phyloP scores from a whole-genome alignment of 441 rosid species.

The Hypseocharis bilobata region DNA sequence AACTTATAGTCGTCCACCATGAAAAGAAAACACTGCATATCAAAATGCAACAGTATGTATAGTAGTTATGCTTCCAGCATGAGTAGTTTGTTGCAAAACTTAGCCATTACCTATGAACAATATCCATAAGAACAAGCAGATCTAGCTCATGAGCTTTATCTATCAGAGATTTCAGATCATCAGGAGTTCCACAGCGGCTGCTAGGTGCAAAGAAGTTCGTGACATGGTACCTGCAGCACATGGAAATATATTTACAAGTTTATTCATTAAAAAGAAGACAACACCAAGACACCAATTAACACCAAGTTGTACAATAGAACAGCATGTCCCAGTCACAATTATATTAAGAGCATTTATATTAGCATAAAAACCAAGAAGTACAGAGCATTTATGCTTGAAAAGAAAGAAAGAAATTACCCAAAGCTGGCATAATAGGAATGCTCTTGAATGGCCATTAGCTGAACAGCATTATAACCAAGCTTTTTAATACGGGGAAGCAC shows the following conservation, averaged over 20 bases:
- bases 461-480: constrained; percentile 93
- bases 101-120: constrained; percentile 71
- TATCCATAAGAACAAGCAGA: constrained; percentile 91
- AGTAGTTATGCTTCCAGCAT: constrained; percentile 2
- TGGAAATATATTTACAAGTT: constrained; percentile 23
- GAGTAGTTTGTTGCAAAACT: constrained; percentile 12
- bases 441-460: constrained; percentile 97
- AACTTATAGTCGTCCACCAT: not conserved
- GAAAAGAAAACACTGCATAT: not conserved
- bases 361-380: constrained; percentile 4
- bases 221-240: constrained; percentile 75
- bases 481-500: constrained; percentile 91
- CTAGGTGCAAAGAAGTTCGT: constrained; percentile 92
- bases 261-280: constrained; percentile 7
- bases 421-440: constrained; percentile 96
- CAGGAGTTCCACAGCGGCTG: constrained; percentile 98
- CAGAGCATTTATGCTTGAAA: constrained; percentile 4
- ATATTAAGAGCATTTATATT: not conserved
- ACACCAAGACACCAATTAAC: constrained; percentile 7
- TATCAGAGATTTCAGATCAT: constrained; percentile 83
- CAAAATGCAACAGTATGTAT: constrained; percentile 2
- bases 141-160: constrained; percentile 94
- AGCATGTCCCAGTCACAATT: not conserved
- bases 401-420: constrained; percentile 65
- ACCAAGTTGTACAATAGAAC: not conserved